phyloP scores from a whole-genome alignment of 2,329 filamentous ascomycete species.

The Penicillium hordei region DNA sequence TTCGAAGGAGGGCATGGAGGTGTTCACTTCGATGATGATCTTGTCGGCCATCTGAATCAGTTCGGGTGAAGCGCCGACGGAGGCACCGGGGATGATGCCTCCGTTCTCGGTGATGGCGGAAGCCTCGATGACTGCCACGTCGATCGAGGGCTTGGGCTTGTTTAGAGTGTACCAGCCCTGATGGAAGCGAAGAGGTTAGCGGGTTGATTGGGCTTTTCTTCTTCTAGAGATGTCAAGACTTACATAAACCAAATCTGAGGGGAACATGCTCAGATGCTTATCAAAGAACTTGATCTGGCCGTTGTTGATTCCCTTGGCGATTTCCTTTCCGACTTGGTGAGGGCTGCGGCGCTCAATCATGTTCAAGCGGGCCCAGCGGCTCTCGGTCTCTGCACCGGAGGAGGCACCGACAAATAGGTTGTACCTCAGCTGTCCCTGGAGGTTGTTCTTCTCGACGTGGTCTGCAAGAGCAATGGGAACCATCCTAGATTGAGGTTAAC shows the following conservation, averaged over 20 bases:
- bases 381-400: constrained; percentile 85
- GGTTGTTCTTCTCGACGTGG: constrained; percentile 81
- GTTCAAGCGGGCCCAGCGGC: constrained; percentile 82
- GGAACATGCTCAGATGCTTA: constrained; percentile 92
- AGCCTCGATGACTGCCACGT: constrained; percentile 82
- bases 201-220: not conserved
- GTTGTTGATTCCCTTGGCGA: constrained; percentile 85
- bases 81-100: constrained; percentile 83
- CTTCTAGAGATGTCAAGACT: constrained; percentile 19
- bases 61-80: constrained; percentile 81
- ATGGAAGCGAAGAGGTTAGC: constrained; percentile 10
- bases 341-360: constrained; percentile 86
- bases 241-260: constrained; percentile 78
- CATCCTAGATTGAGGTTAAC: constrained; percentile 55
- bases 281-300: constrained; percentile 90
- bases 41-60: constrained; percentile 90
- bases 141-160: constrained; percentile 69
- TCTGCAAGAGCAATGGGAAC: constrained; percentile 81
- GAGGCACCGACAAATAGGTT: constrained; percentile 87
- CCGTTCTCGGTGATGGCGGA: constrained; percentile 85
- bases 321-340: constrained; percentile 87
- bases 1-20: constrained; percentile 77
- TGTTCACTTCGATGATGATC: constrained; percentile 91
- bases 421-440: constrained; percentile 83
- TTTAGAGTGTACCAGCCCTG: constrained; percentile 81